Conservation (phyloP, 495 filamentous ascomycete genomes). For the Aspergillus heteromorphus region DNA sequence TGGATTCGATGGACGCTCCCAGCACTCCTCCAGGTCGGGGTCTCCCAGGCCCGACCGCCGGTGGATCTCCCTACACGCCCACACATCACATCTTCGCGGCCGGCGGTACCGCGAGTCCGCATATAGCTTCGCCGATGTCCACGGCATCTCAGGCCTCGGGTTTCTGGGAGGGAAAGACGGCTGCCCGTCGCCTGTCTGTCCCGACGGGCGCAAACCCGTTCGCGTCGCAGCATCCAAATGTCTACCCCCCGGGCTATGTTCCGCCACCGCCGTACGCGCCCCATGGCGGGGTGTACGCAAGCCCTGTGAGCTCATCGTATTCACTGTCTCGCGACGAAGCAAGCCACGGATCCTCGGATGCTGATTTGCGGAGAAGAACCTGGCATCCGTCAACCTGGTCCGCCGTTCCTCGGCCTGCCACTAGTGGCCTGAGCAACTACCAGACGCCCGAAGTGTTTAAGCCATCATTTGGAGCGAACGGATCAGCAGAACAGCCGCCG, state of each 20-base stretch:
- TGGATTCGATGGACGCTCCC: conserved; percentile 51
- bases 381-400: conserved; percentile 82
- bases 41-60: conserved; percentile 50
- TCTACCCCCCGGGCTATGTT: conserved; percentile 52
- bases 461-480: conserved; percentile 46
- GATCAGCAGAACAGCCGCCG: conserved; percentile 44
- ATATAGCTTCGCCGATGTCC: conserved; percentile 67
- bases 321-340: conserved; percentile 62
- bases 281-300: conserved; percentile 55
- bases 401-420: conserved; percentile 53
- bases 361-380: conserved; percentile 74
- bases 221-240: conserved; percentile 54
- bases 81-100: conserved; percentile 60
- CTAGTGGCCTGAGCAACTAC: conserved; percentile 53
- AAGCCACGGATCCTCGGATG: conserved; percentile 54
- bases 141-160: conserved; percentile 57
- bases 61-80: conserved; percentile 55
- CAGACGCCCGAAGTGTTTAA: conserved; percentile 56
- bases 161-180: conserved; percentile 66
- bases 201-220: conserved; percentile 73
- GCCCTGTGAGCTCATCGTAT: conserved; percentile 66
- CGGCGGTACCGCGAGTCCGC: conserved; percentile 61
- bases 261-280: conserved; percentile 49
- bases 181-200: conserved; percentile 73
- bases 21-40: conserved; percentile 44